Evolutionary conservation across 257 asterid species (phyloP), one percentile per base, ranked within the genome.

Genomic region (Fraxinus cuspidata): DNA sequence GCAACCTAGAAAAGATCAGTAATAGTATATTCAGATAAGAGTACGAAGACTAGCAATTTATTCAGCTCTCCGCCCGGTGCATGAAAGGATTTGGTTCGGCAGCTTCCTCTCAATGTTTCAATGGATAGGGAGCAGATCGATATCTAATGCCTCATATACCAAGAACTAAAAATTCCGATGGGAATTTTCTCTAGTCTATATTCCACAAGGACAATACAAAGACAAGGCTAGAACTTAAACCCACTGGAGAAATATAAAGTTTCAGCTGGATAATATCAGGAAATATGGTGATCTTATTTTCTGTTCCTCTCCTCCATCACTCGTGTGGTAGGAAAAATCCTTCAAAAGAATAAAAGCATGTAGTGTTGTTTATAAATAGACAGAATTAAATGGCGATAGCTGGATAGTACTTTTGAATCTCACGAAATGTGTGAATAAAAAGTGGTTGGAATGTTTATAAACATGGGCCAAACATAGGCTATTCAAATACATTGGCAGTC

Each of bases 1-100:
- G 98, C 92, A 85, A 92, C 94, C 98, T 94, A 89, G 4, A 37
- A 60, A 81, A 49, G 40, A 70, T 72, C 32, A 67, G 66, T 11
- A 42, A 15, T 11, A 77, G 75, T 8, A 70, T 64, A 77, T 27
- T 67, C 60, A 69, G 25, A 38, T 64, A 47, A 29, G 49, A 32
- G 71, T 60, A 2, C 7, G 56, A 74, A 53, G 29, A 72, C 42
- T 7, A 19, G 25, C 53, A 2, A 44, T 44, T 44, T 44, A 44
- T 13, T 44, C n/a, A 44, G n/a, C 53, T 0, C 53, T 44, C 53
- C 0, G 6, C 13, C 13, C 0, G 0, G 56, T 15, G 21, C n/a
- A 47, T 16, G 56, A 47, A 47, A 47, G n/a, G n/a, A 47, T 47
- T 15, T 47, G 19, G 56, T 47, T 47, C 2, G 2, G 56, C 56